Base-by-base conservation (phyloP, 805 yeast species). In the Nakazawaea siamensis region DNA sequence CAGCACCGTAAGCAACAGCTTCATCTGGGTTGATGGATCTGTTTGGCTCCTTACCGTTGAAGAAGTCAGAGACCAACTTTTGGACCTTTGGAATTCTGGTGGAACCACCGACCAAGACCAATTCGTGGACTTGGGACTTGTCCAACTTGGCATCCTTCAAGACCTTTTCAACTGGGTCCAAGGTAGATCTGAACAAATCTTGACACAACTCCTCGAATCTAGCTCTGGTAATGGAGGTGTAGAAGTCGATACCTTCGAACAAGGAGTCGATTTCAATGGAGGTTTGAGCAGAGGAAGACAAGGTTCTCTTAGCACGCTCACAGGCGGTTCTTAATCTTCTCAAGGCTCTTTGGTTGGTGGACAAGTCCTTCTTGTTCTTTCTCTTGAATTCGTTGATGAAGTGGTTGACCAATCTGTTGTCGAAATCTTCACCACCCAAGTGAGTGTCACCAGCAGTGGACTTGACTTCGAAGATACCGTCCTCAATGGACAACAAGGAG, bases 1-100 rank as follows among this genome's bases (percentile, higher is more conserved):
- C 96, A 49, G 97, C 97, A 80, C 97, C 96, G 70, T 87, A 87
- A 55, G 97, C 97, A 65, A 87, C 97, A 56, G 96, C 96, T 72
- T 87, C 96, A 73, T 87, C 96, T 52, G 97, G 96, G 79, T 87
- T 87, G 65, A 87, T 87, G 37, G 95, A 84, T 69, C 79, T 83
- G 74, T 85, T 84, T 64, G 94, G 94, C 68, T 87, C 94, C 73
- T 87, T 88, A 60, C 96, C 96, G 66, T 87, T 83, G 76, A 88
- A 87, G 80, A 78, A 87, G 66, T 88, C 97, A 49, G 95, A 80
- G 37, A 87, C 94, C 55, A 88, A 74, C 69, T 86, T 87, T 73
- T 87, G 96, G 48, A 88, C 80, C 70, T 85, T 86, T 70, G 97
- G 97, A 67, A 87, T 87, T 80, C 96, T 87, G 50, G 97, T 88